Evolutionary conservation across 371 early-diverging fungal genomes (phyloP), one percentile per base, ranked within the genome.

Genomic region (Lichtheimia ramosa): DNA sequence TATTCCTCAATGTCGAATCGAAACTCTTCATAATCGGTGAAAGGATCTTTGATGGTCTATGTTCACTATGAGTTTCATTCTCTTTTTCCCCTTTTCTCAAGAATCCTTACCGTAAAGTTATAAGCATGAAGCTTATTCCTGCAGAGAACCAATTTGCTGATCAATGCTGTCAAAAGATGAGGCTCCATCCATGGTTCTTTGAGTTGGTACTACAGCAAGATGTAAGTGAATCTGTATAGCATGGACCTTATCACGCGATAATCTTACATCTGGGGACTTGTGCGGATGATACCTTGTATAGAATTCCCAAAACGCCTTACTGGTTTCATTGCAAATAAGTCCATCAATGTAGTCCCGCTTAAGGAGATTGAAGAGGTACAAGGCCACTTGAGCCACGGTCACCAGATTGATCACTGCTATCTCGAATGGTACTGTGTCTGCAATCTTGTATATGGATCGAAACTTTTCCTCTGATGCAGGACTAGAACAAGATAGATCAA

Each of bases 401-500:
- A 85, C 85, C 1, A 88, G 60, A 27, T 80, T 77, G 18, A 85
- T 74, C 1, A 88, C 86, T 1, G 85, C 83, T 28, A 69, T 73
- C 43, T 82, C 74, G 59, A 88, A 85, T 7, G 77, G 60, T 1
- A 79, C 77, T 7, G 74, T 54, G 51, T 84, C 85, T 1, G 84
- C 82, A 42, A 85, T 83, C 46, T 75, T 80, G 66, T 84, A 88
- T 12, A 85, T 60, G 2, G 84, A 81, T 51, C 83, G 69, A 66
- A 88, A 88, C 54, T 86, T 85, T 49, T 86, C 85, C 62, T 84
- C 82, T 18, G 85, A 84, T 0, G 85, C 85, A 25, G 84, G 83
- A 54, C 87, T 87, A 68, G 15, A 16, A 10, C n/a, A 16, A 43
- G 23, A 53, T 5, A 54, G 3, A 50, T 16, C 1, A 16, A 25